Evolutionary conservation across 306 rosid species (phyloP).

Genomic region (Begonia peltatifolia): DNA sequence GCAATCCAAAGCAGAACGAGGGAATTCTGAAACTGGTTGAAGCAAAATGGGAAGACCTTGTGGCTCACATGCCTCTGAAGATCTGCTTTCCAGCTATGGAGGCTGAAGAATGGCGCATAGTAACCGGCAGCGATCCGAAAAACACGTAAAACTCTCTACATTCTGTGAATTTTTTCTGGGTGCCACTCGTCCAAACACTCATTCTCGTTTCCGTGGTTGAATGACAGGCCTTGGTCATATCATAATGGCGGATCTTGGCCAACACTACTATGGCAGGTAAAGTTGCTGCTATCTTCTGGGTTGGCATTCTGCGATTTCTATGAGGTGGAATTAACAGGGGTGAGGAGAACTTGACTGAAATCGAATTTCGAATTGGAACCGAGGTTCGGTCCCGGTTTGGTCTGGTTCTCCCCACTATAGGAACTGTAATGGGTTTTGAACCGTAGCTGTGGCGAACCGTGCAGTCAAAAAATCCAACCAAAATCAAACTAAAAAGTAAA

Average conservation of each 20-base stretch:
- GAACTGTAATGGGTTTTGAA: no score
- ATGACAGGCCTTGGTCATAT: constrained; percentile 86
- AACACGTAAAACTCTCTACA: constrained; percentile 51
- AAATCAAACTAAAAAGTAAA: no score
- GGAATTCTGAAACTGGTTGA: constrained; percentile 69
- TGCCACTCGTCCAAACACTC: constrained; percentile 3
- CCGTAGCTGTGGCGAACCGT: no score
- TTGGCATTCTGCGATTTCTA: neutral
- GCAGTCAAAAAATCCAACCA: no score
- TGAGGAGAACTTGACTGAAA: no score
- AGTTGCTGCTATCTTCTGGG: constrained; percentile 1
- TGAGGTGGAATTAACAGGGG: neutral
- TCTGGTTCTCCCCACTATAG: no score
- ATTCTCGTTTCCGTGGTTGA: constrained; percentile 9
- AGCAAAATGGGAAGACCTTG: constrained; percentile 82
- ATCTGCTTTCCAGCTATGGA: constrained; percentile 83
- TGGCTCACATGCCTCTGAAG: constrained; percentile 80
- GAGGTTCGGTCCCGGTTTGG: no score
- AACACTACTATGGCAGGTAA: constrained; percentile 84
- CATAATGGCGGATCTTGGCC: constrained; percentile 98
- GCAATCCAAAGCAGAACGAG: constrained; percentile 48
- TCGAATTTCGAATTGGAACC: no score
- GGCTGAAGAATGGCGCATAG: constrained; percentile 78
- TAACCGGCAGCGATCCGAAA: constrained; percentile 90
- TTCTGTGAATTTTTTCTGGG: neutral